A percentile compares a stretch with the other conserved stretches of the same genome.
These are phyloP conservation scores for Alternaria novae-zelandiae DNA, from an alignment of 2,329 filamentous ascomycete species.

Conservation along the genomic window DNA sequence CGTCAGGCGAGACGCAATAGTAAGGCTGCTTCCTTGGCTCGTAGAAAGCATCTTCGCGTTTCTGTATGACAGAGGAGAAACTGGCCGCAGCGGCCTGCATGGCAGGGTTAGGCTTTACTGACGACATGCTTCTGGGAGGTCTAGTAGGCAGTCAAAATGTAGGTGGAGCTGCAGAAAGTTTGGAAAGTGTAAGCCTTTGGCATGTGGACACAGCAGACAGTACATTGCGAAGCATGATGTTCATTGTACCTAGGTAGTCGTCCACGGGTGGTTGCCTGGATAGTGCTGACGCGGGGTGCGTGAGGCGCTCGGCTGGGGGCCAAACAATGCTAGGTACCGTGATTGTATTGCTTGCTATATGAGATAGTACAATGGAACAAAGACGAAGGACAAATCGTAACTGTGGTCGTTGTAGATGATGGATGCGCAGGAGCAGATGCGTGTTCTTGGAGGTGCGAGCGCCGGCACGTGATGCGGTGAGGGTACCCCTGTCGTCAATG, in stretches of 20 bases:
- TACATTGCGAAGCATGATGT: neutral
- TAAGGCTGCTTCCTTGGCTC: slow-evolving; percentile 20
- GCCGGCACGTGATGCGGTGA: slow-evolving; percentile 34
- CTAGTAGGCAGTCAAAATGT: neutral
- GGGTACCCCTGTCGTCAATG: slow-evolving; percentile 32
- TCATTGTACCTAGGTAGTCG: neutral
- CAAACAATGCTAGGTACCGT: neutral
- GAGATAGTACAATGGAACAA: neutral
- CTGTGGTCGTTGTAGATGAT: neutral
- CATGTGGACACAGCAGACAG: neutral
- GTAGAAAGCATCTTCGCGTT: slow-evolving; percentile 12
- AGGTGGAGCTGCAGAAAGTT: no score
- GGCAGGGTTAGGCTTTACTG: neutral
- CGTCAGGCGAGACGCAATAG: neutral
- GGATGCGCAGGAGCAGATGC: neutral
- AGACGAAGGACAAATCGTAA: neutral
- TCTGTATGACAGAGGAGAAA: neutral
- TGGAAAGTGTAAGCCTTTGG: neutral
- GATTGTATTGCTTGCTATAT: neutral
- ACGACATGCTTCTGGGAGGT: neutral
- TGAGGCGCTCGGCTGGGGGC: neutral
- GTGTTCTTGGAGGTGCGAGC: neutral
- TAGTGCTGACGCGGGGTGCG: neutral
- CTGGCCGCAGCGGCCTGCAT: neutral
- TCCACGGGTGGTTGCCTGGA: neutral